Conservation (phyloP, 805 yeast species). For the Barnettozyma sucrosica region DNA sequence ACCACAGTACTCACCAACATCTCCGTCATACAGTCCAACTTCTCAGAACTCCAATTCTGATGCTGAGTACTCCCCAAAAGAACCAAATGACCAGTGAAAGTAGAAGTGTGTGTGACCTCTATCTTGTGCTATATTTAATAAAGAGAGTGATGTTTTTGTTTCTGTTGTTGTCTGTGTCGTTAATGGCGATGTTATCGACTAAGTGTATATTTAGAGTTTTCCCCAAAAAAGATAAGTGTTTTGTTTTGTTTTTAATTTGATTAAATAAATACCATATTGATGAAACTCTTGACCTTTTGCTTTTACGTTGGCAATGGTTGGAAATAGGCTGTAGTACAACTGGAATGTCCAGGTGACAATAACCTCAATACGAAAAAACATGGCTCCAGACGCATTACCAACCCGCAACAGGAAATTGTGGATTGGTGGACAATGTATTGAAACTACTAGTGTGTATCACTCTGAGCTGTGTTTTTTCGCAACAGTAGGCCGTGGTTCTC, state of each 20-base stretch:
- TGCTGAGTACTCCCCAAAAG: constrained; percentile 33
- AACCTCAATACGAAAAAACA: too few relatives aligned
- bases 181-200: not conserved
- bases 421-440: too few relatives aligned
- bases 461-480: too few relatives aligned
- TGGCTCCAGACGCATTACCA: too few relatives aligned
- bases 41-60: constrained; percentile 24
- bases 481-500: too few relatives aligned
- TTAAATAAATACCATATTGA: not conserved
- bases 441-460: too few relatives aligned
- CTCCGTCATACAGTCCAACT: constrained; percentile 36
- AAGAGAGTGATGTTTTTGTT: constrained; percentile 1
- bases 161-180: not conserved
- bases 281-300: not conserved
- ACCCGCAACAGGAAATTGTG: too few relatives aligned
- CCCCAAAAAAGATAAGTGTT: constrained; percentile 1
- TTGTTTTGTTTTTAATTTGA: not conserved
- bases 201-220: not conserved
- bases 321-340: too few relatives aligned
- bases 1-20: constrained; percentile 31
- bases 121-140: constrained; percentile 12
- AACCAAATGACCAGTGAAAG: constrained; percentile 12
- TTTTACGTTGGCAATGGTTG: too few relatives aligned
- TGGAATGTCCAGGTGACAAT: too few relatives aligned
- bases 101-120: constrained; percentile 5